Base-by-base conservation (phyloP, 331 rosid species). In the Rhamnella rubrinervis region DNA sequence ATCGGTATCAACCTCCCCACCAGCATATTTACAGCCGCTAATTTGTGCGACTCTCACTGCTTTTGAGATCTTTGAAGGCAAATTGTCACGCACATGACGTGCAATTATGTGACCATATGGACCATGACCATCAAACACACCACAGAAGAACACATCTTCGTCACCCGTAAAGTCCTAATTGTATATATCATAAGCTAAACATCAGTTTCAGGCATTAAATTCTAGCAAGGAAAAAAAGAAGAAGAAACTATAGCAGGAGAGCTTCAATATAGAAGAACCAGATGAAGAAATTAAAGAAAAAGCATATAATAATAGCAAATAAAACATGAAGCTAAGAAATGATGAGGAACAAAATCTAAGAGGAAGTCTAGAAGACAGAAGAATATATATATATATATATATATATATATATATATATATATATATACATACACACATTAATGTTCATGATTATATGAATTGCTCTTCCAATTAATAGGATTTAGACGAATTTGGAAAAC, bases 101-200 rank as follows among this genome's bases (percentile, higher is more conserved):
- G 97, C 81, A 21, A 91, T 81, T 62, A 66, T 82, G 81, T 95
- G 99, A 14, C 99, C 99, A 38, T 71, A 64, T 47, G 97, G 96
- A 69, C 99, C 97, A 71, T 95, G 99, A 46, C 99, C 99, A 77
- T 95, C 99, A 63, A 95, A 95, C 75, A 95, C 95, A 26, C 97
- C 99, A 40, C 97, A 95, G 53, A 91, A 83, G 46, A 77, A 39
- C 89, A 77, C 68, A 35, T 76, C 93, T 57, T 83, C 67, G 66
- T 85, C 91, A 44, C 93, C 96, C 5, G 77, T 56, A 47, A 75
- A 91, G 75, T 84, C 89, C 99, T 95, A 69, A 44, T 31, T 31
- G 0, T 31, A 31, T 35, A 61, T 59, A 58, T 31, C 16, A 50
- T 1, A 59, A 66, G 5, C 44, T 70, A 41, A 41, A 82, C 28